Conservation (phyloP, 352 stramenopile genomes). For the Globisporangium alternatum region DNA sequence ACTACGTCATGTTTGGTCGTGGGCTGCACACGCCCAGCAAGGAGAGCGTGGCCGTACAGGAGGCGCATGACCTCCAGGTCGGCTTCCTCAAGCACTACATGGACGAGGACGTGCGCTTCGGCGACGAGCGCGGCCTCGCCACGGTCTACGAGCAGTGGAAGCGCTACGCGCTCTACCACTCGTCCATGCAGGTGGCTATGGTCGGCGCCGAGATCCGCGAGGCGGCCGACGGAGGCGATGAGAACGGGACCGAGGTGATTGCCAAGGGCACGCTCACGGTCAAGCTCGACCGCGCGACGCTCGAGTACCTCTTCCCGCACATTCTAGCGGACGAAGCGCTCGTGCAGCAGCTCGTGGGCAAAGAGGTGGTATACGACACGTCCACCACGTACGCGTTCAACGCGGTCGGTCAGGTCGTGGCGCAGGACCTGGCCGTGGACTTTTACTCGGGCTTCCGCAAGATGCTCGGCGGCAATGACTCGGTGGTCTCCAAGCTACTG, state of each 20-base stretch:
- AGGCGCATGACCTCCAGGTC: slow-evolving; percentile 18
- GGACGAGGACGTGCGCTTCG: slow-evolving; percentile 39
- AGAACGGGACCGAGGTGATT: slow-evolving; percentile 12
- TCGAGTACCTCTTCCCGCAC: slow-evolving; percentile 37
- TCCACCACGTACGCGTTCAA: slow-evolving; percentile 32
- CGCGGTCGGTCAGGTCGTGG: slow-evolving; percentile 16
- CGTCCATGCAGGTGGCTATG: slow-evolving; percentile 18
- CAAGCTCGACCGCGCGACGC: slow-evolving; percentile 15
- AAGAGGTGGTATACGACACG: slow-evolving; percentile 29
- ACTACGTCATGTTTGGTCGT: slow-evolving; percentile 20
- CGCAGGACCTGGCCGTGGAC: slow-evolving; percentile 24
- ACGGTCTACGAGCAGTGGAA: slow-evolving; percentile 23
- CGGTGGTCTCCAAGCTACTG: slow-evolving; percentile 12
- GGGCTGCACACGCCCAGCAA: slow-evolving; percentile 13
- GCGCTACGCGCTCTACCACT: slow-evolving; percentile 22
- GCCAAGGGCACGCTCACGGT: slow-evolving; percentile 17
- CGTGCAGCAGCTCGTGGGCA: slow-evolving; percentile 36
- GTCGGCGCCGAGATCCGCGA: slow-evolving; percentile 10
- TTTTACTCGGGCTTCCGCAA: slow-evolving; percentile 22
- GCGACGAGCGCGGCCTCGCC: slow-evolving; percentile 12
- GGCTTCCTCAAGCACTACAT: slow-evolving; percentile 41
- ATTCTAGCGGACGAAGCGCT: slow-evolving; percentile 31
- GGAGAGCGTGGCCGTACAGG: slow-evolving; percentile 2
- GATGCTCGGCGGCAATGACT: slow-evolving; percentile 17
- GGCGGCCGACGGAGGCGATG: slow-evolving; percentile 4